A percentile compares a stretch with the other conserved stretches of the same genome.
These are phyloP conservation scores for Populus pruinosa DNA, from an alignment of 345 rosid species.

Conservation along the genomic window DNA sequence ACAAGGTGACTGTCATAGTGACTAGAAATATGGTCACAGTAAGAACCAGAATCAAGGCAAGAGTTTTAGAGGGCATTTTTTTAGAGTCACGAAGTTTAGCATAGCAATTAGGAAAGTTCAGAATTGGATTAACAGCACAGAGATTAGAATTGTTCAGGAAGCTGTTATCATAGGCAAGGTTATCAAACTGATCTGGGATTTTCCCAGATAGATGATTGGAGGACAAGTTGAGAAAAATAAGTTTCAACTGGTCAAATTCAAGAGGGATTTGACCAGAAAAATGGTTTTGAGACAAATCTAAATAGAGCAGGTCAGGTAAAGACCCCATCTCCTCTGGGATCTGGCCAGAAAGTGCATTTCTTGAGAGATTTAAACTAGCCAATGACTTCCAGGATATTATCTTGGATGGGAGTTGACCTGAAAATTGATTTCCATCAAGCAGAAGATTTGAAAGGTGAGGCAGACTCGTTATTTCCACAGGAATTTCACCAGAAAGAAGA, in stretches of 20 bases:
- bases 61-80: constrained; percentile 39
- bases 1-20: constrained; percentile 28
- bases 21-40: constrained; percentile 31
- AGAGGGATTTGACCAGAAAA: constrained; percentile 67
- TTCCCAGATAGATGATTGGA: constrained; percentile 63
- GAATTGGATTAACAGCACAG: constrained; percentile 46
- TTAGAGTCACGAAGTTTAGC: constrained; percentile 17
- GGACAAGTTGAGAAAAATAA: constrained; percentile 52
- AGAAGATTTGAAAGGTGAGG: constrained; percentile 36
- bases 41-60: constrained; percentile 45
- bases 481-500: constrained; percentile 56
- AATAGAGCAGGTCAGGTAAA: constrained; percentile 42
- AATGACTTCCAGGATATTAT: constrained; percentile 66
- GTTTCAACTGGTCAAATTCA: constrained; percentile 47
- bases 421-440: constrained; percentile 59
- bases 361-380: constrained; percentile 45
- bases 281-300: constrained; percentile 70
- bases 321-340: constrained; percentile 63
- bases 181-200: constrained; percentile 52
- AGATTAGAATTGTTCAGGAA: constrained; percentile 68
- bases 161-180: constrained; percentile 62
- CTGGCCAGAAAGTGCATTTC: constrained; percentile 61
- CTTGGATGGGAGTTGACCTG: constrained; percentile 59
- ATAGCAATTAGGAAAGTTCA: constrained; percentile 57
- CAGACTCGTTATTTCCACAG: constrained; percentile 55